Base-by-base conservation (phyloP, 139 green algal species). In the Chlamydomonas sphaeroides region DNA sequence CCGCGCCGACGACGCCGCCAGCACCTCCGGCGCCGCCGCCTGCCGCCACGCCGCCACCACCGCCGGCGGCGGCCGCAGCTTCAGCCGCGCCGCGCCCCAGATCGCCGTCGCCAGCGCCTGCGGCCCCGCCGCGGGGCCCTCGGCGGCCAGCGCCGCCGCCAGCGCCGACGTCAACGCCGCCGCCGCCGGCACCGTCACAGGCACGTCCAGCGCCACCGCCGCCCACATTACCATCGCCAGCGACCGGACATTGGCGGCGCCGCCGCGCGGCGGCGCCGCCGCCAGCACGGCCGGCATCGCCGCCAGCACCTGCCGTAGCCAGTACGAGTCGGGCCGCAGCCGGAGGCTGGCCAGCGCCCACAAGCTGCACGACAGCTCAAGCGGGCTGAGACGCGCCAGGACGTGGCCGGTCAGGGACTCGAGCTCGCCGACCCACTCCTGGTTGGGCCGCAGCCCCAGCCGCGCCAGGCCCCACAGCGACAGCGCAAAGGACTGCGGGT, bases 401-500 rank as follows among this genome's bases (percentile, higher is more conserved):
- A 68, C 39, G 33, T 38, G 61, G 32, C 15, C 10, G 30, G 51
- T 78, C 11, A 65, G 70, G n/a, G 32, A 2, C 42, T 85, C 68
- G 26, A 86, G 61, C 20, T 78, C 86, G 23, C 42, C 65, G 59
- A 86, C 45, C 82, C 82, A 90, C 28, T 35, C 39, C 7, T 66
- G 35, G 17, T 56, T 38, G 36, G 84, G 74, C 63, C 65, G 76
- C 30, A 84, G 23, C 26, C 82, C 42, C 65, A 90, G 48, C 59
- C 67, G 61, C 7, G 78, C 86, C 20, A 86, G 28, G 35, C 67
- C 86, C 86, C 86, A 90, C 21, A 86, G 36, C 38, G 36, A 23
- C 30, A 78, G 48, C 53, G 67, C 66, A 53, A 84, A 56, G 8
- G 78, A 57, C 65, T 76, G 78, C 33, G 65, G 78, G 17, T 21